Conservation (phyloP, 2,329 filamentous ascomycete genomes). For the Conoideocrella luteorostrata region DNA sequence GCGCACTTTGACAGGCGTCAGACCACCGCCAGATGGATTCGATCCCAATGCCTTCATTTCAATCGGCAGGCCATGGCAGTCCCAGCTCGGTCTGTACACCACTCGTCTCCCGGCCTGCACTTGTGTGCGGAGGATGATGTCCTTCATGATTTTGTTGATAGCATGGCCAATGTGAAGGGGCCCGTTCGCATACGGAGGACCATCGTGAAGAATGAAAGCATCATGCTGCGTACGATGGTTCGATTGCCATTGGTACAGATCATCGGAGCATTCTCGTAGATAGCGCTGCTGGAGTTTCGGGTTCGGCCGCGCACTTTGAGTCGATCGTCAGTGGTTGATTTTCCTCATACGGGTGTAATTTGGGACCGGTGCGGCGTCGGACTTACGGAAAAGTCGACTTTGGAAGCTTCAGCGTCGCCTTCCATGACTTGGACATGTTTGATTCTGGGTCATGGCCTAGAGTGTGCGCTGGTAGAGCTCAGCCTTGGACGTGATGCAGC, state of each 20-base stretch:
- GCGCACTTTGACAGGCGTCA: slow-evolving; percentile 54
- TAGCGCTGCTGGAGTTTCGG: slow-evolving; percentile 48
- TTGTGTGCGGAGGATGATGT: slow-evolving; percentile 80
- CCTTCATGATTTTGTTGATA: slow-evolving; percentile 94
- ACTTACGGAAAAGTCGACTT: slow-evolving; percentile 66
- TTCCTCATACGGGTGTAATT: neutral
- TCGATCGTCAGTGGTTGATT: slow-evolving; percentile 5
- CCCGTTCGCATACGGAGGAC: slow-evolving; percentile 94
- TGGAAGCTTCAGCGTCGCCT: slow-evolving; percentile 68
- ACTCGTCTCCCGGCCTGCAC: slow-evolving; percentile 66
- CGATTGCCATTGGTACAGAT: slow-evolving; percentile 84
- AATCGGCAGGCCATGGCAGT: slow-evolving; percentile 95
- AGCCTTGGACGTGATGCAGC: neutral
- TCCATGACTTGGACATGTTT: slow-evolving; percentile 56
- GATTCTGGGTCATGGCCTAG: slow-evolving; percentile 20
- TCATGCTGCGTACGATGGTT: slow-evolving; percentile 45
- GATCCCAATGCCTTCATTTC: slow-evolving; percentile 85
- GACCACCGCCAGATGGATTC: slow-evolving; percentile 29
- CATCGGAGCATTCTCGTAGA: slow-evolving; percentile 73
- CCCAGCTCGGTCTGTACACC: slow-evolving; percentile 87
- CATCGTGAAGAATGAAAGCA: slow-evolving; percentile 83
- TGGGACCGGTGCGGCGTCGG: neutral
- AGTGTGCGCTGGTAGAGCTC: slow-evolving; percentile 6
- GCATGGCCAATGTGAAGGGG: slow-evolving; percentile 88
- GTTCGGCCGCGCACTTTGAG: slow-evolving; percentile 43